These are phyloP conservation scores for Musa troglodytarum DNA, from an alignment of 176 grass and related monocot genomes.

Conservation along the genomic window DNA sequence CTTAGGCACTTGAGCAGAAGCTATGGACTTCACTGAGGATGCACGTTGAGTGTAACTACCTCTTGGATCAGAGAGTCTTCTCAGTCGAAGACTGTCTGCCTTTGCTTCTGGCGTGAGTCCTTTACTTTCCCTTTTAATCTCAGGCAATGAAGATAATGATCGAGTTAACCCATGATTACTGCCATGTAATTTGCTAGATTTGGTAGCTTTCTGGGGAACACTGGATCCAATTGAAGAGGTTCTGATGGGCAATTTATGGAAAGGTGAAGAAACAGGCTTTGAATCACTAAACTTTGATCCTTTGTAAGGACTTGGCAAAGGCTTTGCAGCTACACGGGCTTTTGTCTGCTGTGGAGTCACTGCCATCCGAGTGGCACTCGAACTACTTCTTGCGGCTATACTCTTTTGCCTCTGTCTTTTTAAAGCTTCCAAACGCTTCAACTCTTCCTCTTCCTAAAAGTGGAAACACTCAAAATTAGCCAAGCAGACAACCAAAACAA, in stretches of 20 bases:
- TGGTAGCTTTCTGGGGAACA: conserved; percentile 21
- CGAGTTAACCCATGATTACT: conserved; percentile 46
- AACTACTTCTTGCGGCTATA: conserved; percentile 57
- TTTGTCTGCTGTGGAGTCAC: conserved; percentile 16
- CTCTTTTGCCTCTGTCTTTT: conserved; percentile 90
- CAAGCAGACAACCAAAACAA: background rate
- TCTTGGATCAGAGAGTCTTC: conserved; percentile 60
- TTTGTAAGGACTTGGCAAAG: conserved; percentile 57
- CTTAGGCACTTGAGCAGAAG: conserved; percentile 21
- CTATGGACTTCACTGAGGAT: conserved; percentile 14
- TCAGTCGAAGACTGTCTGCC: conserved; percentile 24
- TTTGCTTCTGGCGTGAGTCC: conserved; percentile 22
- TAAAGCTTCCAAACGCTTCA: conserved; percentile 74
- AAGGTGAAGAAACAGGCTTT: conserved; percentile 18
- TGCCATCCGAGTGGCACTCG: conserved; percentile 24
- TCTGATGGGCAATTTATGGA: conserved; percentile 19
- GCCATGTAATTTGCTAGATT: conserved; percentile 12
- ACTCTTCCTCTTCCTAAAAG: conserved; percentile 79
- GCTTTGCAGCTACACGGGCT: background rate
- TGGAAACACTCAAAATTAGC: conserved; percentile 3
- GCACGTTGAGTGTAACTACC: conserved; percentile 22
- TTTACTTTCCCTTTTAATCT: conserved; percentile 33
- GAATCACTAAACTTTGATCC: conserved; percentile 42
- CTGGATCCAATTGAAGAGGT: conserved; percentile 29
- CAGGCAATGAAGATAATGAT: conserved; percentile 57